Evolutionary conservation across 2,329 filamentous ascomycete species (phyloP), one percentile per base, ranked within the genome.

Genomic region (Lachnellula willkommii): DNA sequence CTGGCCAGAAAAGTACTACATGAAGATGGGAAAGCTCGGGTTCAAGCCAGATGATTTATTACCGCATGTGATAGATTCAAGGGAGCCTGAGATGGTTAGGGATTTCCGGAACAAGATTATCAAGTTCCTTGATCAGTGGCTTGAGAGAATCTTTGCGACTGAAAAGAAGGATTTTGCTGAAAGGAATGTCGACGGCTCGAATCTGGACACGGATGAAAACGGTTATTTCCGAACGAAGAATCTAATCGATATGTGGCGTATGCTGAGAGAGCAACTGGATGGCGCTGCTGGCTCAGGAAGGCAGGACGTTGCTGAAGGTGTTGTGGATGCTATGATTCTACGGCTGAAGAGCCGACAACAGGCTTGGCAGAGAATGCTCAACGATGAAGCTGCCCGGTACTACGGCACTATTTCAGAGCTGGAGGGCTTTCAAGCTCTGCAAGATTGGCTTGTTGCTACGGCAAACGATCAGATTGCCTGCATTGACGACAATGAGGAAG

Each of bases 381-480:
- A 96, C 61, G 87, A 92, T 17, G 94, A 99, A 74, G 86, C 86
- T 20, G 75, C 77, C 50, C 88, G 85, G 66, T 95, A 90, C 72
- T 87, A 88, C 70, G 69, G 73, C 2, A 77, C 74, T 57, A 77
- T 72, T 59, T 60, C 65, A n/a, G 83, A 85, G 49, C 72, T 84
- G 8, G 83, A 87, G 52, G 81, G 84, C 15, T 85, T 88, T 67
- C 90, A 95, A 70, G 83, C 88, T 3, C 77, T 96, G 28, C 89
- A 95, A 70, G 94, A 99, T 74, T 99, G 93, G 91, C 86, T 99
- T 54, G 85, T 99, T 52, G 92, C 94, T 47, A 90, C 95, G 55
- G 94, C 95, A 64, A 99, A 99, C 74, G 94, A 99, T 74, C 94
- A 99, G 72, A 97, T 99, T 70, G 92, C 92, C 55, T 96, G 91